Evolutionary conservation across 345 rosid genomes (phyloP), one percentile per base, ranked within the genome.

Genomic region (Acer negundo): DNA sequence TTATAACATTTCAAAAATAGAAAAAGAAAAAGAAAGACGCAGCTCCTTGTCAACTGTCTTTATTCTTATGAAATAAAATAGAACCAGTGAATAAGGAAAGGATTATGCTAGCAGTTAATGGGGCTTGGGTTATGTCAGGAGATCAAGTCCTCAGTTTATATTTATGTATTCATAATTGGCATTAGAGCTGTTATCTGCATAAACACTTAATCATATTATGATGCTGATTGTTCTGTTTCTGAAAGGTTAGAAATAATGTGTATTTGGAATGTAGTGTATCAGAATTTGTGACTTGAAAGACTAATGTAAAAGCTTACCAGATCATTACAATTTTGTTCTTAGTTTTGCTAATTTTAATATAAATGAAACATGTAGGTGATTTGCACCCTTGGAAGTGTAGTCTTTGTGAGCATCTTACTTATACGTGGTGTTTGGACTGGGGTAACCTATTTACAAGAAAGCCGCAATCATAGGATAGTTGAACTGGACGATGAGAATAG

Each of bases 331-430:
- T 74, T 47, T 62, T 28, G 26, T 22, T 17, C 69, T 78, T 31
- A 77, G 69, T 35, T 53, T 77, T 22, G 47, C 13, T 24, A 8
- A 59, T 20, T 49, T 20, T 24, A 67, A 66, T 20, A 42, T 64
- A 12, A n/a, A 40, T 47, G 59, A 47, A 59, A 23, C 55, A 31
- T 69, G 24, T 69, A 91, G 96, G 96, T 91, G 74, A 82, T 90
- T 69, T 91, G 96, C 83, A 88, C 93, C 62, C 89, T 91, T 59
- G 96, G 92, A 70, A 89, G 85, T 23, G 78, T 83, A 19, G 95
- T 91, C 67, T 88, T 89, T 49, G 86, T 80, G 49, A 91, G 93
- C 87, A 88, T 91, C 80, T 82, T 91, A 78, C 84, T 91, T 20
- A 83, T 89, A 61, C 92, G 92, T 0, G 91, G 90, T 49, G 79